Evolutionary conservation across 768 basidiomycete genomes (phyloP), one percentile per base, ranked within the genome.

Genomic region (Xerocomus spinulosus): DNA sequence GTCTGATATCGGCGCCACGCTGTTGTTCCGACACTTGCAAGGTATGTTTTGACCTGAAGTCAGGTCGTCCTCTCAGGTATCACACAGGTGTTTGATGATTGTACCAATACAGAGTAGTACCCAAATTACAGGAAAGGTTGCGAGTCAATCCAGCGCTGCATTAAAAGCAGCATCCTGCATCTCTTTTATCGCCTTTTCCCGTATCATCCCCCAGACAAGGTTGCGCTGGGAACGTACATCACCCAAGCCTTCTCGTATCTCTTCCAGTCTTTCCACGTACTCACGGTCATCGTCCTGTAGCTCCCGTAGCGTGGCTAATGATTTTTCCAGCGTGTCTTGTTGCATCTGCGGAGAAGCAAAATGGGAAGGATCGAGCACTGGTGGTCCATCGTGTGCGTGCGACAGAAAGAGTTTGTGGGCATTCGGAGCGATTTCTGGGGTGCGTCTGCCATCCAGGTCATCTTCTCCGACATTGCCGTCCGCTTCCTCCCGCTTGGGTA

Each of bases 251-350:
- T 92, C 88, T 44, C 91, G 69, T 45, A 93, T 87, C 63, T 93
- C 91, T 58, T 87, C 80, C 45, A 93, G 67, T 23, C 90, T 78
- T 59, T 92, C 90, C 5, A 86, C 81, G 60, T 92, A 93, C 65
- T 92, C 91, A 37, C 88, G 74, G 5, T 85, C 86, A 56, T 93
- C 91, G 58, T 92, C 91, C 55, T 88, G 85, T 18, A 93, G 70
- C 55, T 93, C 91, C 43, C 85, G 79, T 44, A 92, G 67, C 2
- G 80, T 75, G 14, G 83, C 79, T 30, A 92, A 56, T 13, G 84
- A 81, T 61, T 87, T 90, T 60, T 91, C 87, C 46, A 92, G 62
- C 13, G 71, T 82, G 39, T 82, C 83, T 49, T 80, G 66, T 54
- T 88, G 86, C 69, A 79, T 75, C 47, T 85, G 80, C 18, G 81